A percentile compares a stretch with the other conserved stretches of the same genome.
Evolutionary conservation across 805 yeast genomes (phyloP).

Genomic region (Monosporozyma siamensis): DNA sequence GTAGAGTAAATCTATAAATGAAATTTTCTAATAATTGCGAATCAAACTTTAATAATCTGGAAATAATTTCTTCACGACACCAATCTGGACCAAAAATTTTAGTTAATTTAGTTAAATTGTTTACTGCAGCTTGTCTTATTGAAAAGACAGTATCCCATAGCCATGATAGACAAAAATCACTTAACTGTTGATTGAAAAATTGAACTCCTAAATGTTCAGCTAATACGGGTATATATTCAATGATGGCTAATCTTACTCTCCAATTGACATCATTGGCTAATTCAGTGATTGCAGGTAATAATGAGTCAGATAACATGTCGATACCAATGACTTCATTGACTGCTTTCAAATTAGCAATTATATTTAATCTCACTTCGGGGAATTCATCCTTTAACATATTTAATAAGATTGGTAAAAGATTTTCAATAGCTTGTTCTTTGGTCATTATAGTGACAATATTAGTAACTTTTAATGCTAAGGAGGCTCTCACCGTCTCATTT

Average conservation of each 20-base stretch:
- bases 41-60: constrained; percentile 51
- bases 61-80: constrained; percentile 79
- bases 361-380: constrained; percentile 91
- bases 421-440: constrained; percentile 72
- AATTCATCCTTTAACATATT: constrained; percentile 94
- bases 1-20: constrained; percentile 83
- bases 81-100: constrained; percentile 86
- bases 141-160: constrained; percentile 96
- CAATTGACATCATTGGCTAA: constrained; percentile 94
- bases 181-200: constrained; percentile 85
- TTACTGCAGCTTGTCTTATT: constrained; percentile 91
- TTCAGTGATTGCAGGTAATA: constrained; percentile 92
- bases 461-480: constrained; percentile 82
- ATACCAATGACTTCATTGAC: constrained; percentile 95
- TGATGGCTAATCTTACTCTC: constrained; percentile 95
- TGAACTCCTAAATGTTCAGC: constrained; percentile 92
- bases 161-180: constrained; percentile 93
- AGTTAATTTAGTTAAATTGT: constrained; percentile 69
- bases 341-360: constrained; percentile 81
- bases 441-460: constrained; percentile 79
- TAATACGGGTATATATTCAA: constrained; percentile 88
- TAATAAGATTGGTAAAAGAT: constrained; percentile 76
- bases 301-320: constrained; percentile 71
- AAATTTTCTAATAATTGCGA: constrained; percentile 47
- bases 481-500: constrained; percentile 86